phyloP scores from a whole-genome alignment of 2,329 filamentous ascomycete species.

The Endothia cerciana region DNA sequence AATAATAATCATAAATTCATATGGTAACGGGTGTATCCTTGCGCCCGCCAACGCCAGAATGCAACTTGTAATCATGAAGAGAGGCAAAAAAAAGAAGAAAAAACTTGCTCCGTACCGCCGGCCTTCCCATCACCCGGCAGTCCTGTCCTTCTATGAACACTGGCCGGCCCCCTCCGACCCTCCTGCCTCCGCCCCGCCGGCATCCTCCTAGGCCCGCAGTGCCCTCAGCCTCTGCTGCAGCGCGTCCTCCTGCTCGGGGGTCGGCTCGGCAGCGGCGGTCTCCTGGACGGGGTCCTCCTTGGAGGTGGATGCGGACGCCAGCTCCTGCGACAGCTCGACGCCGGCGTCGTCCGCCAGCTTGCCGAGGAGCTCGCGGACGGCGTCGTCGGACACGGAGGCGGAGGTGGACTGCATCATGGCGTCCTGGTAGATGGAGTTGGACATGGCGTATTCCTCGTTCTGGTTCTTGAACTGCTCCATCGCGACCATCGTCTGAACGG shows the following conservation, averaged over 20 bases:
- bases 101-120: background rate
- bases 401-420: slow-evolving; percentile 79
- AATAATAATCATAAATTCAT: slow-evolving; percentile 7
- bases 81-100: background rate
- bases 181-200: background rate
- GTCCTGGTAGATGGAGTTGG: slow-evolving; percentile 80
- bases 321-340: slow-evolving; percentile 78
- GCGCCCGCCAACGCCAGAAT: slow-evolving; percentile 26
- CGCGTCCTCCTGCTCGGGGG: slow-evolving; percentile 78
- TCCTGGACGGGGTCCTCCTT: slow-evolving; percentile 59
- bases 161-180: background rate
- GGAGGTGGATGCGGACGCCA: slow-evolving; percentile 60
- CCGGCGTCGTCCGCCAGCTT: slow-evolving; percentile 89
- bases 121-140: background rate
- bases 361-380: slow-evolving; percentile 82
- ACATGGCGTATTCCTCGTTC: slow-evolving; percentile 67
- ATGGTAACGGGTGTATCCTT: slow-evolving; percentile 9
- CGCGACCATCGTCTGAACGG: slow-evolving; percentile 57
- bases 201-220: slow-evolving; percentile 51
- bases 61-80: slow-evolving; percentile 3
- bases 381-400: slow-evolving; percentile 75
- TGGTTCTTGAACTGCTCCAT: slow-evolving; percentile 65
- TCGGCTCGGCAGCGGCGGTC: slow-evolving; percentile 65
- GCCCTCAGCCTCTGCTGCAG: slow-evolving; percentile 65
- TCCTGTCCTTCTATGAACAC: slow-evolving; percentile 1